Evolutionary conservation across 176 grass and related monocot species (phyloP).

Genomic region (Puya raimondii): DNA sequence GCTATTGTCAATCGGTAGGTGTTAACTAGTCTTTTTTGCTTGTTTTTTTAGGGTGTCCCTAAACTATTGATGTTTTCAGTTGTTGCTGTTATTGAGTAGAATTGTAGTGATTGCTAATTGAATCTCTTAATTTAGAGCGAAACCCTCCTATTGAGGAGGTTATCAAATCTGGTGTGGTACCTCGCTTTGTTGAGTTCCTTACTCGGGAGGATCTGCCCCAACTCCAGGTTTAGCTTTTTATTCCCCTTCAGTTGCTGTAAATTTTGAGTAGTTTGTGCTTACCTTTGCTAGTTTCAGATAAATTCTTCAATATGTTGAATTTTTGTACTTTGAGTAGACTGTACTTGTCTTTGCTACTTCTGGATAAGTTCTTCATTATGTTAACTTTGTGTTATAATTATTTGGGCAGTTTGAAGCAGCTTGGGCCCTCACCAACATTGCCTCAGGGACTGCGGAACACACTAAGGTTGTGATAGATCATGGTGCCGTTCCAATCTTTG

Average conservation of each 20-base stretch:
- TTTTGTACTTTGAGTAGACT: too few relatives aligned
- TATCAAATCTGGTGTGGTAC: slow-evolving; percentile 84
- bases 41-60: background rate
- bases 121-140: slow-evolving; percentile 43
- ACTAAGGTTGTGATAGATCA: slow-evolving; percentile 98
- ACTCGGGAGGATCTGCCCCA: slow-evolving; percentile 89
- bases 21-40: background rate
- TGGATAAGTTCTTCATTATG: too few relatives aligned
- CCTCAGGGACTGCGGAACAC: slow-evolving; percentile 92
- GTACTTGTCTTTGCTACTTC: too few relatives aligned
- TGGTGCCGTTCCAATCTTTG: slow-evolving; percentile 93
- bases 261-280: too few relatives aligned
- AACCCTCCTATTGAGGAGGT: slow-evolving; percentile 97
- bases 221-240: slow-evolving; percentile 44
- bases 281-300: too few relatives aligned
- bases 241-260: background rate
- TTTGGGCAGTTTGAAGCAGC: slow-evolving; percentile 80
- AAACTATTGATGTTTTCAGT: background rate
- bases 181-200: slow-evolving; percentile 94
- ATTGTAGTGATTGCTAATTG: background rate
- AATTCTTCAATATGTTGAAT: too few relatives aligned
- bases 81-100: background rate
- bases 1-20: slow-evolving; percentile 77
- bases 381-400: background rate
- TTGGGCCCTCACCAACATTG: slow-evolving; percentile 98